These are phyloP conservation scores for Kwoniella europaea DNA, from an alignment of 768 basidiomycete species.

Conservation along the genomic window DNA sequence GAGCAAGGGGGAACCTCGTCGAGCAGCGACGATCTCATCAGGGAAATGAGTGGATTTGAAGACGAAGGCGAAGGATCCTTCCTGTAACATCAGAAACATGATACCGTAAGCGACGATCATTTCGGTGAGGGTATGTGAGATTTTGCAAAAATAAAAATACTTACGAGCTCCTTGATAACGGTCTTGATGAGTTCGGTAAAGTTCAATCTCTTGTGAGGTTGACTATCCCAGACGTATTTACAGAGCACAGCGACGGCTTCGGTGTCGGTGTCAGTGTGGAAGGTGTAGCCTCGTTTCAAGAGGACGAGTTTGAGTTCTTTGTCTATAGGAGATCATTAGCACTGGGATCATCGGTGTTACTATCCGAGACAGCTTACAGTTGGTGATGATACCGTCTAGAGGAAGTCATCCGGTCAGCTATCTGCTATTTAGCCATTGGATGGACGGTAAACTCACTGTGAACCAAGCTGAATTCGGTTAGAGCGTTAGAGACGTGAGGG, in stretches of 20 bases:
- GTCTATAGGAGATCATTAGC: conserved; percentile 47
- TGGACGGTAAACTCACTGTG: conserved; percentile 65
- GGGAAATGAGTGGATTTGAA: conserved; percentile 98
- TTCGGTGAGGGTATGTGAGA: background rate
- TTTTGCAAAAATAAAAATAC: conserved; percentile 34
- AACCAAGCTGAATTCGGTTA: conserved; percentile 83
- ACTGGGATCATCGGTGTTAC: background rate
- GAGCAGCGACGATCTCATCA: conserved; percentile 91
- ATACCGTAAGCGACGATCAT: background rate
- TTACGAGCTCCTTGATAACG: conserved; percentile 85
- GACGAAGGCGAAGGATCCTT: conserved; percentile 98
- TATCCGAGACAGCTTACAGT: conserved; percentile 61
- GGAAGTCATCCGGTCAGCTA: no score
- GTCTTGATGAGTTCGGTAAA: conserved; percentile 94
- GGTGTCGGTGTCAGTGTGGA: conserved; percentile 95
- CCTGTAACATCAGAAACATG: conserved; percentile 56
- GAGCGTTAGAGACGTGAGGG: conserved; percentile 82
- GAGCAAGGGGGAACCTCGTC: conserved; percentile 93
- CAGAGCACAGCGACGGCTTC: conserved; percentile 94
- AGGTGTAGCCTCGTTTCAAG: conserved; percentile 92
- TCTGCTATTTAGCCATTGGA: no score
- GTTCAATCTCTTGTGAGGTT: conserved; percentile 78
- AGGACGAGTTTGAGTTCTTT: conserved; percentile 86
- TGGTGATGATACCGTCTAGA: conserved; percentile 90
- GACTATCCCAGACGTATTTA: conserved; percentile 96